Evolutionary conservation across 768 basidiomycete species (phyloP), one percentile per base, ranked within the genome.

Genomic region (Leccinum longicurvipes): DNA sequence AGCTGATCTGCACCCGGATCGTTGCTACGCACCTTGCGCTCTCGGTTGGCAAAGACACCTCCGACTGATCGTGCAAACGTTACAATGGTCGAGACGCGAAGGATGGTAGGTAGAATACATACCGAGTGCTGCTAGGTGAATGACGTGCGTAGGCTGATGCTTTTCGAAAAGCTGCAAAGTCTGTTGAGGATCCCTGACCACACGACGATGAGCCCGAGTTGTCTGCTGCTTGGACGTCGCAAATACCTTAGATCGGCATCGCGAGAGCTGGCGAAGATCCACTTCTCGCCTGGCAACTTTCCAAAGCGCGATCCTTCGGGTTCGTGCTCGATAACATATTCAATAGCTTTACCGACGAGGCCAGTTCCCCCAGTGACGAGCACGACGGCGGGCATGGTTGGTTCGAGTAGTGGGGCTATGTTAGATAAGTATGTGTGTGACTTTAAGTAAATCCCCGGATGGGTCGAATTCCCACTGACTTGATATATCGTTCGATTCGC

Each of bases 21-120:
- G 4, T 31, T 17, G 25, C 6, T 21, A 19, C 76, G 32, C 54
- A 87, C 91, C 74, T 98, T 97, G 77, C 87, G 86, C 67, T 89
- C 88, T 89, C 97, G 95, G 76, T 98, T 98, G 67, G 84, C 89
- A 79, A 96, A 98, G 19, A 98, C 77, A 11, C 95, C 95, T 5
- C 95, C 96, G 51, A 98, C 95, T 93, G 58, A 48, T 57, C 47
- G 45, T 49, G 19, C 39, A 39, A 17, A 25, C 47, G 46, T 54
- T 25, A 67, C 53, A 27, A 45, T 4, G 45, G 54, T 60, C 47
- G 39, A 21, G 24, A 56, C 19, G 29, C 25, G 54, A 31, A n/a
- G 28, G 24, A 4, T 11, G 21, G 12, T 45, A 34, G 14, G 17
- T 65, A 27, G 24, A 52, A n/a, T n/a, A n/a, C 84, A n/a, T 65